A percentile compares a stretch with the other conserved stretches of the same genome.
phyloP scores from a whole-genome alignment of 23 red algal genomes.

The Gracilariopsis chorda region DNA sequence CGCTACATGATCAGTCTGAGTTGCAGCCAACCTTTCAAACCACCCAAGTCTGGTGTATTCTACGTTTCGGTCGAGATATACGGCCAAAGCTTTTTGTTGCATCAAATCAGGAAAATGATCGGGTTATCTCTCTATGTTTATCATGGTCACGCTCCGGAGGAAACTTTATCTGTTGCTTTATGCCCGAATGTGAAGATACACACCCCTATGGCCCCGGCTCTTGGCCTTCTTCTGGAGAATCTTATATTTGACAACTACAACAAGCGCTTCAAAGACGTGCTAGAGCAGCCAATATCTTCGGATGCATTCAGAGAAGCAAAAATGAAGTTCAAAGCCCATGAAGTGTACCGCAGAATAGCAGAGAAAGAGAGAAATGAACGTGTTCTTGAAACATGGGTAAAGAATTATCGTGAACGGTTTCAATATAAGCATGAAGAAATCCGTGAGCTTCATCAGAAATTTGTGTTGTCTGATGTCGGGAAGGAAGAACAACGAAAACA shows the following conservation, averaged over 20 bases:
- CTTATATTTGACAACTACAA: slow-evolving; percentile 70
- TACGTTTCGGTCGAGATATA: slow-evolving; percentile 56
- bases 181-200: slow-evolving; percentile 57
- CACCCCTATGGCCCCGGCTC: slow-evolving; percentile 70
- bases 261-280: slow-evolving; percentile 21
- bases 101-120: slow-evolving; percentile 96
- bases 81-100: slow-evolving; percentile 93
- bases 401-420: slow-evolving; percentile 8
- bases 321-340: slow-evolving; percentile 26
- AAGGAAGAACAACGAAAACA: slow-evolving; percentile 36
- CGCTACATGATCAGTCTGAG: slow-evolving; percentile 48
- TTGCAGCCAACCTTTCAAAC: slow-evolving; percentile 40
- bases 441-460: slow-evolving; percentile 35
- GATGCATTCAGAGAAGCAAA: slow-evolving; percentile 30
- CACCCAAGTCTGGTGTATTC: slow-evolving; percentile 4
- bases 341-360: slow-evolving; percentile 41
- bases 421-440: slow-evolving; percentile 12
- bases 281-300: slow-evolving; percentile 34
- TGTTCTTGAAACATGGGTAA: slow-evolving; percentile 50
- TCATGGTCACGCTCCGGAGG: slow-evolving; percentile 47
- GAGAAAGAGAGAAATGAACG: slow-evolving; percentile 39
- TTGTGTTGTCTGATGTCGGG: slow-evolving; percentile 26
- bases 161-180: slow-evolving; percentile 31
- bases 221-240: slow-evolving; percentile 69
- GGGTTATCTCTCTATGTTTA: slow-evolving; percentile 70